Base-by-base conservation (phyloP, 2,329 filamentous ascomycete genomes). In the Truncatella angustata region DNA sequence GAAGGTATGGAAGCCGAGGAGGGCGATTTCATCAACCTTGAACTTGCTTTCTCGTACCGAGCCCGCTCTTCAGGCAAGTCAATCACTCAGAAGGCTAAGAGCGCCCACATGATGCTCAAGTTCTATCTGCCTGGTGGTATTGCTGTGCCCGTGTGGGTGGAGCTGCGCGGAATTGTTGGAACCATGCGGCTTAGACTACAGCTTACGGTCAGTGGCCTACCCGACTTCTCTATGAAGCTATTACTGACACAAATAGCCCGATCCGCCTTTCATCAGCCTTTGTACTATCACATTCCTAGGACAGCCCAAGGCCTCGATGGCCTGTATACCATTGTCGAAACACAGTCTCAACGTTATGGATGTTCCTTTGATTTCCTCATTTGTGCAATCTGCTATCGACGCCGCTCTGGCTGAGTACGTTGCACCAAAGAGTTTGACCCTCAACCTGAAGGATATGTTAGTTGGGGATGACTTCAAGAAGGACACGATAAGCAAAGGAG, bases 381-480 rank as follows among this genome's bases (percentile, higher is more conserved):
- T 91, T 58, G 87, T 91, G 2, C 87, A 91, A 59, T 86, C 83
- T 1, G 82, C 86, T 1, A 84, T 91, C 47, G 86, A 90, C 58
- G 86, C 88, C 1, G 87, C 88, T 0, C 76, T 90, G 63, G 84
- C 86, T 0, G 82, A 90, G 63, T 91, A 90, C 57, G 88, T 91
- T 1, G 87, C 88, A 0, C 88, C 88, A 0, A 90, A 89, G 70
- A 88, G 84, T 51, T 69, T 90, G 49, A 90, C 87, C 0, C 72
- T 91, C 5, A 84, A 91, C 63, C 71, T 91, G 30, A 88, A 90
- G 64, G 86, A 89, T 54, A 90, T 90, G 84, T 77, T 91, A 11
- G 79, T 88, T 6, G 88, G 88, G 4, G 87, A 90, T 53, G 87
- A 91, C 60, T 90, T 87, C 72, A 91, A 90, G 67, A 90, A 90